Conservation (phyloP, 1,284 basidiomycete species). For the Stygiomarasmius scandens region DNA sequence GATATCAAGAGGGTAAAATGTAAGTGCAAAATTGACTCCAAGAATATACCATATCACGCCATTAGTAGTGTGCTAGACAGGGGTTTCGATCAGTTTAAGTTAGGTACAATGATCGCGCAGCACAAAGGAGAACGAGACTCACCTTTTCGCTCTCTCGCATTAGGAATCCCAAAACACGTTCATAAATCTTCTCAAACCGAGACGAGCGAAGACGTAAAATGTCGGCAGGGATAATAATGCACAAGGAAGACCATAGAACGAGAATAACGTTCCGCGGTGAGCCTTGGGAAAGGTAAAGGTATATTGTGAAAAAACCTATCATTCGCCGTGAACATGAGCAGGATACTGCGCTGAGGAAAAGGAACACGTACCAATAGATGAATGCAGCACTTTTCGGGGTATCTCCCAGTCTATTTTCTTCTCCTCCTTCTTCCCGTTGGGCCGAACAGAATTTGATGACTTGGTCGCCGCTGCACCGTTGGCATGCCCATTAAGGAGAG, state of each 20-base stretch:
- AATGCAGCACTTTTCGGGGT: slow-evolving; percentile 89
- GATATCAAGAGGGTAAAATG: slow-evolving; percentile 83
- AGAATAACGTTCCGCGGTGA: slow-evolving; percentile 62
- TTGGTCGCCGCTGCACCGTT: slow-evolving; percentile 16
- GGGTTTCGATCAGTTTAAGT: background rate
- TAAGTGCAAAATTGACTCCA: slow-evolving; percentile 84
- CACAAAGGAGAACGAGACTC: slow-evolving; percentile 19
- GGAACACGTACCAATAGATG: slow-evolving; percentile 76
- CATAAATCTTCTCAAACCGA: slow-evolving; percentile 77
- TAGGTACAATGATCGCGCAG: background rate
- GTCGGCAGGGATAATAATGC: slow-evolving; percentile 77
- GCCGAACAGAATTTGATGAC: slow-evolving; percentile 1
- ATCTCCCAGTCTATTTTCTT: slow-evolving; percentile 75
- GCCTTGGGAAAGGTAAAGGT: slow-evolving; percentile 68
- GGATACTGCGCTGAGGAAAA: slow-evolving; percentile 11
- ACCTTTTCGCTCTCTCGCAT: slow-evolving; percentile 95
- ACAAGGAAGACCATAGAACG: slow-evolving; percentile 68
- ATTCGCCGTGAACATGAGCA: slow-evolving; percentile 2
- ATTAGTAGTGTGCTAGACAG: slow-evolving; percentile 67
- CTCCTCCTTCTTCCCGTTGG: slow-evolving; percentile 6
- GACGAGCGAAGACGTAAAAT: slow-evolving; percentile 75
- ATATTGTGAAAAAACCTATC: slow-evolving; percentile 86
- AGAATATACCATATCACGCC: slow-evolving; percentile 97
- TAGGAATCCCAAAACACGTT: slow-evolving; percentile 79
- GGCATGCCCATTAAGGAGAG: slow-evolving; percentile 21